These are phyloP conservation scores for Claviceps sp. DNA, from an alignment of 2,329 filamentous ascomycete species.

Conservation along the genomic window DNA sequence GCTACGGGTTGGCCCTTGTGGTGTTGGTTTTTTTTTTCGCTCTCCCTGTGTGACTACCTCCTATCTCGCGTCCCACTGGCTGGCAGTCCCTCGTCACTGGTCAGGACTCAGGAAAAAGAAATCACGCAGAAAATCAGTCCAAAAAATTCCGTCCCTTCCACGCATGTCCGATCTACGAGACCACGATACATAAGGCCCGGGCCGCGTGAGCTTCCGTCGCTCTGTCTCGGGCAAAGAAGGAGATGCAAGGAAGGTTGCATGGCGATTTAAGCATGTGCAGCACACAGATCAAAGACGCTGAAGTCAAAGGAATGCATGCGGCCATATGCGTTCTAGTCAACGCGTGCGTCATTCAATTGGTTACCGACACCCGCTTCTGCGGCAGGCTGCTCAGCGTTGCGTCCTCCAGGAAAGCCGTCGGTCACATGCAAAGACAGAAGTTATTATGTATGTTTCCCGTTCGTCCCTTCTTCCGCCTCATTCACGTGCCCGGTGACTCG, in stretches of 20 bases:
- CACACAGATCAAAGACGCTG: background rate
- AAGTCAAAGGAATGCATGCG: background rate
- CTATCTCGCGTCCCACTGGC: background rate
- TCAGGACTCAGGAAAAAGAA: background rate
- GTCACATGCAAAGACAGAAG: background rate
- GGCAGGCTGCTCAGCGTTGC: background rate
- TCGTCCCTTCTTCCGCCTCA: background rate
- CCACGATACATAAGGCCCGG: background rate
- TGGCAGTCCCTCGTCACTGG: background rate
- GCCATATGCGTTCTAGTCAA: background rate
- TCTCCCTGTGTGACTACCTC: background rate
- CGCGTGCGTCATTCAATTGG: background rate
- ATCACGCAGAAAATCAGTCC: background rate
- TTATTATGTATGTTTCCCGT: background rate
- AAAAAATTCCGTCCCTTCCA: background rate
- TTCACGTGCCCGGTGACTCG: background rate
- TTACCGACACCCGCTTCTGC: background rate
- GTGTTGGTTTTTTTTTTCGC: background rate
- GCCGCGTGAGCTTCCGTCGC: background rate
- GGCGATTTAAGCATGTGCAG: background rate
- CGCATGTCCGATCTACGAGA: background rate
- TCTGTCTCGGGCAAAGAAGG: background rate
- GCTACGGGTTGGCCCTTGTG: background rate
- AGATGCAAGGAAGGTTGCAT: background rate
- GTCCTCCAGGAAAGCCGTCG: background rate